Base-by-base conservation (phyloP, 768 basidiomycete genomes). In the Phanerochaete carnosa region DNA sequence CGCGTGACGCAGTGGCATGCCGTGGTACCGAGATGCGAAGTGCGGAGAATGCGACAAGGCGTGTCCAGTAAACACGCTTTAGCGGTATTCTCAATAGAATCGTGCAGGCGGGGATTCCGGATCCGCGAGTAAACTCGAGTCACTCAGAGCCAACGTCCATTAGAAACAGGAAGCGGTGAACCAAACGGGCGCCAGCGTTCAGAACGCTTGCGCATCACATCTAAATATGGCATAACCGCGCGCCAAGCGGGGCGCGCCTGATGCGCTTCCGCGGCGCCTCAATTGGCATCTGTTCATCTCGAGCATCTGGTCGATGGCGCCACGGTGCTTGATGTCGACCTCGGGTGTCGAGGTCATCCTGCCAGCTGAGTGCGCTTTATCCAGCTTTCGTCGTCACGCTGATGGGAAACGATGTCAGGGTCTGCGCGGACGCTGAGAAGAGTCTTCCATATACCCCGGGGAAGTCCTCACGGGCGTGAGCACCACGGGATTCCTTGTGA, bases 361-460 rank as follows among this genome's bases (percentile, higher is more conserved):
- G 95, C 87, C 92, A 95, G n/a, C 92, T 92, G 51, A 98, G 94
- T 94, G 73, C 92, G 94, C 78, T 91, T 94, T 94, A 95, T 95
- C 94, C 94, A 95, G 39, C 82, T 81, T 45, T 86, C 82, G 70
- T 99, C 96, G 71, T 98, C 95, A 76, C 97, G 94, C 87, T 92
- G 54, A 45, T 35, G 26, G 16, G 37, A 61, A 30, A n/a, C 5
- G 52, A 52, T 43, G 45, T 47, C 23, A 49, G 23, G 39, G 37
- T 13, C 50, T 12, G 30, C 39, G 25, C 35, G 33, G 37, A 29
- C 54, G n/a, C n/a, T 30, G 19, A n/a, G 35, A 30, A 52, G 19
- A 1, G 3, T 22, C 11, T 49, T 13, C 28, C 45, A 76, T 82
- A 54, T 61, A 92, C 92, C 26, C 98, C 95, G n/a, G 94, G 88